Percentiles rank a stretch among this genome's conserved stretches.
Conservation (phyloP, 371 early-diverging fungal genomes). For the Furculomyces boomerangus region DNA sequence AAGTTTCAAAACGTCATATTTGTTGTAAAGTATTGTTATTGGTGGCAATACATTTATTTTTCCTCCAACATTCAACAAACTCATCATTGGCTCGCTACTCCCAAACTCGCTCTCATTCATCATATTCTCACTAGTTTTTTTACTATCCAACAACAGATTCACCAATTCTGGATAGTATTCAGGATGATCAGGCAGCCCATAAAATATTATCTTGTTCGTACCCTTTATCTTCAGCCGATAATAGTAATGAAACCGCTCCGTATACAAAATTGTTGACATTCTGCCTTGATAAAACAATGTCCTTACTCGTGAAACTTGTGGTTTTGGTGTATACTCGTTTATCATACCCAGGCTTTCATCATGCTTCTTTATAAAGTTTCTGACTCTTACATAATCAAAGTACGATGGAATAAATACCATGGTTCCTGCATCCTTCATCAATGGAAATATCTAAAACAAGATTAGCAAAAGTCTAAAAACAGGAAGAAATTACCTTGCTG, state of each 20-base stretch:
- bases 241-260: constrained; percentile 91
- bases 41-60: constrained; percentile 18
- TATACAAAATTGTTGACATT: constrained; percentile 55
- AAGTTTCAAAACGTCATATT: constrained; percentile 64
- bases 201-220: constrained; percentile 70
- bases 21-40: constrained; percentile 54
- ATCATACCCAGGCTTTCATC: not conserved
- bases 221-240: constrained; percentile 72
- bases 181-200: constrained; percentile 69
- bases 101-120: constrained; percentile 18
- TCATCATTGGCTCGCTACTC: constrained; percentile 18
- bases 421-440: constrained; percentile 40
- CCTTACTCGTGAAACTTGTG: constrained; percentile 57
- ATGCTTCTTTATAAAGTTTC: constrained; percentile 52
- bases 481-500: constrained; percentile 31
- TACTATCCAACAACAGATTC: constrained; percentile 36
- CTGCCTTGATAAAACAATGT: constrained; percentile 62
- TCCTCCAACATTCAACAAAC: not conserved
- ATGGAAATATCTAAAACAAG: constrained; percentile 3
- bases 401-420: constrained; percentile 87
- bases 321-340: constrained; percentile 35
- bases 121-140: constrained; percentile 3
- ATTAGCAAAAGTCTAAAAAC: not conserved
- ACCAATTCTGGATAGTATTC: constrained; percentile 80
- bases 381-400: constrained; percentile 85